phyloP scores from a whole-genome alignment of 495 filamentous ascomycete genomes.

The Neurospora africana region DNA sequence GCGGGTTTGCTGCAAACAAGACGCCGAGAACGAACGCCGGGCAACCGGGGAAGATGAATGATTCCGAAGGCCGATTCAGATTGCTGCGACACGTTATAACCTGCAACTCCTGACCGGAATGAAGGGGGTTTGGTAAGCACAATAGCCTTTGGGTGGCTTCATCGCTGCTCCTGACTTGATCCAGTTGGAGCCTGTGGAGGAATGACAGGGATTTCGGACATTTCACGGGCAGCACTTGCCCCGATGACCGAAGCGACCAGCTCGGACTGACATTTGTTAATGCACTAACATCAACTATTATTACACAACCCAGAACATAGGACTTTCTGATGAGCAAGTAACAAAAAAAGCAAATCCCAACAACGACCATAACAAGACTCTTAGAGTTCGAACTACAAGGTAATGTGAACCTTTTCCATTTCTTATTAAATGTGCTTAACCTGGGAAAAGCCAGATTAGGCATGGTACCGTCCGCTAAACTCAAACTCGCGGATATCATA shows the following conservation, averaged over 20 bases:
- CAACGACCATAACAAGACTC: background rate
- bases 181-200: background rate
- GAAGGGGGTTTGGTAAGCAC: background rate
- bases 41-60: background rate
- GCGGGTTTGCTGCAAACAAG: background rate
- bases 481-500: background rate
- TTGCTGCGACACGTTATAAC: background rate
- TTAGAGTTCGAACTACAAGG: background rate
- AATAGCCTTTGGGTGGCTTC: background rate
- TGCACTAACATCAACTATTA: background rate
- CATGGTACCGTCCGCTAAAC: background rate
- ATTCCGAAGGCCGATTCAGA: background rate
- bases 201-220: background rate
- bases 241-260: background rate
- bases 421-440: background rate
- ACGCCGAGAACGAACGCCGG: background rate
- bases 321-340: background rate
- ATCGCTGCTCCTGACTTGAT: background rate
- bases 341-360: background rate
- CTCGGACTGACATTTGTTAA: background rate
- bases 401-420: background rate
- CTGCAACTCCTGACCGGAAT: background rate
- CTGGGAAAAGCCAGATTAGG: background rate
- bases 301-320: background rate
- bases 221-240: background rate